Base-by-base conservation (phyloP, 23 red algal genomes). In the Gracilaria vermiculophylla region DNA sequence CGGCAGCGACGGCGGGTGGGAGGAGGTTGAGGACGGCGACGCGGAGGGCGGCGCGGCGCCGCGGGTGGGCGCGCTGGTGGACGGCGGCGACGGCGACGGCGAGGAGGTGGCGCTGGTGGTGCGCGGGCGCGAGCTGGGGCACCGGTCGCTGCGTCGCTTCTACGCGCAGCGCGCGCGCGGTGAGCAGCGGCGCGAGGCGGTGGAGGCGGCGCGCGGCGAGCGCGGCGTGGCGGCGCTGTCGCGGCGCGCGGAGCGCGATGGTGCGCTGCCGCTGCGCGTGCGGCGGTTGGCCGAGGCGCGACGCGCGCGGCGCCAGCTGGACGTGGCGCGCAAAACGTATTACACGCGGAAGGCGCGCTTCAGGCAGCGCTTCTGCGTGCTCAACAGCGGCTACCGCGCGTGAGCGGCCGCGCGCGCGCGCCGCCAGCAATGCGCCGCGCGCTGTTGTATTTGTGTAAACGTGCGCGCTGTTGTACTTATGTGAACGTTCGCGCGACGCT, bases 331-430 rank as follows among this genome's bases (percentile, higher is more conserved):
- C 13, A 3, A 31, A 19, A 89, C 81, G 43, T 93, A 93, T 83
- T 86, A 86, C 91, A 84, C 61, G 43, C 69, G 84, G 3, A 93
- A 89, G 82, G 73, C 80, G 60, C 42, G 52, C 27, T 65, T 85
- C 49, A 62, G 51, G 19, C 85, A 82, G 44, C 42, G 43, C 28
- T 47, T 97, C 41, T 72, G 55, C 9, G 91, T 97, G 29, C 62
- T 97, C 57, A 97, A 97, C 77, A 94, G 89, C n/a, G 95, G 95
- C 56, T 97, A 97, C 53, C 66, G 84, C 33, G 84, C 84, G 47
- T 88, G 53, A 66, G 25, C 7, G 28, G 28, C 5, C 58, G 29
- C 58, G 2, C 7, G 7, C 7, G 9, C 1, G 5, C 31, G 21
- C 10, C 9, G 1, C 27, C 17, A 60, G 21, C 17, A 60, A 60